Conservation (phyloP, 2,329 filamentous ascomycete genomes). For the Exophiala sp. region DNA sequence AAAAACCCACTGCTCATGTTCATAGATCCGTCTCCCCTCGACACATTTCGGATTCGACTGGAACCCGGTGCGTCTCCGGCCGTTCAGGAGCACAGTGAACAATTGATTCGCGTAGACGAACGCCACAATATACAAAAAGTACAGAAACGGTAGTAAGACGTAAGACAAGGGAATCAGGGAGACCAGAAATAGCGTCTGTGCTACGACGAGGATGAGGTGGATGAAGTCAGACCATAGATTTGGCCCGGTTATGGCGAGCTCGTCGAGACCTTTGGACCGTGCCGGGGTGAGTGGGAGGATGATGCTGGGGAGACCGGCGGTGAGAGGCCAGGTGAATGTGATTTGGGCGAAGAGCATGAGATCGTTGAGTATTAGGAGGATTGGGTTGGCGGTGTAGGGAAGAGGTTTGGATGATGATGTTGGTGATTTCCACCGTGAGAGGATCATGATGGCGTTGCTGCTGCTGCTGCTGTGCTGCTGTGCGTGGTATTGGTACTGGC, state of each 20-base stretch:
- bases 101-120: conserved; percentile 32
- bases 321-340: conserved; percentile 23
- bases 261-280: conserved; percentile 53
- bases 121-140: conserved; percentile 30
- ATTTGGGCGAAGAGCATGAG: conserved; percentile 35
- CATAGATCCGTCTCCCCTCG: conserved; percentile 10
- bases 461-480: conserved; percentile 34
- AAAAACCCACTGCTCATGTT: conserved; percentile 58
- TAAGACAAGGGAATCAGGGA: conserved; percentile 49
- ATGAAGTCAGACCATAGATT: conserved; percentile 55
- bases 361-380: conserved; percentile 37
- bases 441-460: conserved; percentile 32
- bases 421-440: no score
- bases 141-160: conserved; percentile 38
- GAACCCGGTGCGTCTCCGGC: conserved; percentile 16
- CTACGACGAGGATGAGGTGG: conserved; percentile 53
- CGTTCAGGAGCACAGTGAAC: conserved; percentile 35
- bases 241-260: conserved; percentile 42
- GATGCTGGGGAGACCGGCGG: conserved; percentile 49
- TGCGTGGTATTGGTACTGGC: no score
- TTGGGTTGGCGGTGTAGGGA: conserved; percentile 38
- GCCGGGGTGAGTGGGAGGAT: conserved; percentile 53
- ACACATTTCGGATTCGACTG: conserved; percentile 13
- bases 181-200: conserved; percentile 58
- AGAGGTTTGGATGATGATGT: conserved; percentile 31